Base-by-base conservation (phyloP, 148 eudicot genomes). In the Rheum nobile region DNA sequence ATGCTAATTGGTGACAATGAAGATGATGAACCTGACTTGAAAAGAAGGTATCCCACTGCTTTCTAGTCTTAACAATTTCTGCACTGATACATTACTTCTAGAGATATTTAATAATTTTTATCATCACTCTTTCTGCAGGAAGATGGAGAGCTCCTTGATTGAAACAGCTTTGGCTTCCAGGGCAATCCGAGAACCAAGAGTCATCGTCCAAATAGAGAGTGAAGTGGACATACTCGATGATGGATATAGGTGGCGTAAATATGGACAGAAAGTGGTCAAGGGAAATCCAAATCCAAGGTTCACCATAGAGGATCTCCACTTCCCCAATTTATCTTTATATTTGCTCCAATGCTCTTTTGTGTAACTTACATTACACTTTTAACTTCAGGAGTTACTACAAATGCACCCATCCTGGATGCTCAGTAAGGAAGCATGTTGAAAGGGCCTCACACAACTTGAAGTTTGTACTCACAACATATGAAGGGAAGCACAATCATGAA, bases 281-380 rank as follows among this genome's bases (percentile, higher is more conserved):
- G 97, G 97, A 78, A 92, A 92, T 74, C 90, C 92, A 50, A 92
- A 92, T 69, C 97, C 97, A 1, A 90, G 96, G 97, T 92, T 71
- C 34, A 43, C 29, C 41, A n/a, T n/a, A n/a, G n/a, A n/a, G n/a
- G n/a, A n/a, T n/a, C n/a, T n/a, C n/a, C n/a, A n/a, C n/a, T n/a
- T n/a, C n/a, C n/a, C n/a, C n/a, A n/a, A n/a, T n/a, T n/a, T 21
- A 1, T 7, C 13, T 75, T 44, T 14, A 22, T 38, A 35, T n/a
- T 24, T 32, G 13, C 28, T 39, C 9, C 19, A 28, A 46, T 7
- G 21, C 32, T 43, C 29, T 22, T n/a, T n/a, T 48, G 8, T 34
- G 16, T 42, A 29, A 16, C 54, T 55, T 3, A 71, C 6, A 70
- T 70, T 8, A n/a, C 17, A 38, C 16, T 70, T 11, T 48, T 54